Evolutionary conservation across 768 basidiomycete genomes (phyloP).

Genomic region (Kwoniella heveanensis): DNA sequence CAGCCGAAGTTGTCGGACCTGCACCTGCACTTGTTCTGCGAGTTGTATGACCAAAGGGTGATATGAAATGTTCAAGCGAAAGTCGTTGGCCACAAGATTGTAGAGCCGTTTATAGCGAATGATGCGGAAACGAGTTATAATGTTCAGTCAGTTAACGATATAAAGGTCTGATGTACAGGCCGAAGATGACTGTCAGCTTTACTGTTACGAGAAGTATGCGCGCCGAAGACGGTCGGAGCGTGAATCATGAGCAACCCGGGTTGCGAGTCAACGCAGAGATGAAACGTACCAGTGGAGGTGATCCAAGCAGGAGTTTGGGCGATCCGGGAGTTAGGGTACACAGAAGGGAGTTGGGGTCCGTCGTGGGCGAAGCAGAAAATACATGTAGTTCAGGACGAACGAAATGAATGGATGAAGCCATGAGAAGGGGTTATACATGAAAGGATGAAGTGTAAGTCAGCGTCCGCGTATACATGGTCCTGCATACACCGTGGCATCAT

Average conservation of each 20-base stretch:
- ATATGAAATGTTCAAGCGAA: too few species aligned
- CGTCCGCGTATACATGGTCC: neutral
- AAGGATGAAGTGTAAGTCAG: neutral
- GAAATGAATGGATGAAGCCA: neutral
- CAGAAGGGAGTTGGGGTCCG: neutral
- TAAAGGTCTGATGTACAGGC: too few species aligned
- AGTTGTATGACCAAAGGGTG: neutral
- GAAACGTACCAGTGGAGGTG: neutral
- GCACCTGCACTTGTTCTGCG: slow-evolving; percentile 17
- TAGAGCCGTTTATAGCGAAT: too few species aligned
- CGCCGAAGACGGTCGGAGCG: too few species aligned
- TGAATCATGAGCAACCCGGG: too few species aligned
- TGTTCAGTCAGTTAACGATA: too few species aligned
- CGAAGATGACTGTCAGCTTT: too few species aligned
- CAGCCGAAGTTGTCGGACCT: slow-evolving; percentile 28
- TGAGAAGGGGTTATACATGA: neutral
- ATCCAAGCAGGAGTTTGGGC: neutral
- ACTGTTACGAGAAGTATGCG: too few species aligned
- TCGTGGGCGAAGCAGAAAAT: neutral
- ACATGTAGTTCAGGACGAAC: neutral
- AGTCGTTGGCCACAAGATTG: too few species aligned
- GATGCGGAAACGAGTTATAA: too few species aligned
- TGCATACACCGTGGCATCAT: too few species aligned
- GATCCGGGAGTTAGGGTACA: neutral
- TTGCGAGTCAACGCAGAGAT: neutral